phyloP scores from a whole-genome alignment of 129 eudicot species.

The Scalesia atractyloides region DNA sequence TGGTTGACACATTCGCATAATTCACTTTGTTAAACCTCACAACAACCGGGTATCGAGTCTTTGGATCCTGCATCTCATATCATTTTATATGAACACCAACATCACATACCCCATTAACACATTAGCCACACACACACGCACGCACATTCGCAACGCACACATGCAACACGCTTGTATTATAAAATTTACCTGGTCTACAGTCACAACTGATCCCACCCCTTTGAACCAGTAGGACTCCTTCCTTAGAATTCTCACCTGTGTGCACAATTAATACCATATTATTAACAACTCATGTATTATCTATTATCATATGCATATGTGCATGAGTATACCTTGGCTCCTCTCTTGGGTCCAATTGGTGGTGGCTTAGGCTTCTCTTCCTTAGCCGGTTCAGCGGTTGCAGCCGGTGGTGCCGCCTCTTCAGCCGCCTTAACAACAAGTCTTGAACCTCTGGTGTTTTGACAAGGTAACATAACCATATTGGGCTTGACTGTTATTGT shows the following conservation, averaged over 20 bases:
- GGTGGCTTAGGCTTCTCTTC: slow-evolving; percentile 70
- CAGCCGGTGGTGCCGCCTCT: slow-evolving; percentile 52
- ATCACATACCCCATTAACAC: background rate
- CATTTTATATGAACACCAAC: slow-evolving; percentile 2
- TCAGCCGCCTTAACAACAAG: slow-evolving; percentile 70
- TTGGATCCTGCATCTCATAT: slow-evolving; percentile 72
- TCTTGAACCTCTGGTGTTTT: slow-evolving; percentile 51
- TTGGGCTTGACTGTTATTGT: slow-evolving; percentile 27
- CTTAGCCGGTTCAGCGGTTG: slow-evolving; percentile 42
- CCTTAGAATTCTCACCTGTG: slow-evolving; percentile 88
- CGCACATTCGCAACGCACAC: too few relatives aligned
- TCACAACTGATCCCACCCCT: slow-evolving; percentile 91
- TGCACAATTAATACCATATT: slow-evolving; percentile 20
- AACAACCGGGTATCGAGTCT: slow-evolving; percentile 94
- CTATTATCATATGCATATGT: background rate
- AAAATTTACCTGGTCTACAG: slow-evolving; percentile 81
- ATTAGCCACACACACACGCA: background rate
- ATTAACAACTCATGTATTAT: too few relatives aligned
- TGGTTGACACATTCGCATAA: slow-evolving; percentile 88
- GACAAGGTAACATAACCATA: slow-evolving; percentile 41
- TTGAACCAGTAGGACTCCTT: slow-evolving; percentile 98
- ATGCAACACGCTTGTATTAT: background rate
- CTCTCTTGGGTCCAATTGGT: slow-evolving; percentile 96
- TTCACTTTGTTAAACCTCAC: slow-evolving; percentile 97
- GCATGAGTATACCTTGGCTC: slow-evolving; percentile 58